Percentiles rank a stretch among this genome's conserved stretches.
phyloP scores from a whole-genome alignment of 1,284 basidiomycete genomes.

The Heliocybe sulcata region DNA sequence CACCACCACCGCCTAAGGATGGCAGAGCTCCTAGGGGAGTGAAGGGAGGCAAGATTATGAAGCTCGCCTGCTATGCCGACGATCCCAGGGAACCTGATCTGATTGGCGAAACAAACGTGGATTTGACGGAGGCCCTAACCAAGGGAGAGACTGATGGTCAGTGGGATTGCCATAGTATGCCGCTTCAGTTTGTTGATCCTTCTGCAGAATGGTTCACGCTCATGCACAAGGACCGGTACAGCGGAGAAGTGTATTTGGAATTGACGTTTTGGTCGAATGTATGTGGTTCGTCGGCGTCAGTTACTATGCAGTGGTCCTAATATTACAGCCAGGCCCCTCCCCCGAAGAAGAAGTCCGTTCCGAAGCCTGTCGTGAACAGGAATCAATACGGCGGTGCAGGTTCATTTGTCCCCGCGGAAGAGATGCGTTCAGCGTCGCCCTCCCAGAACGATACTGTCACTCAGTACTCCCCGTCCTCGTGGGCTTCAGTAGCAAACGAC shows the following conservation, averaged over 20 bases:
- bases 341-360: constrained; percentile 58
- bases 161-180: constrained; percentile 18
- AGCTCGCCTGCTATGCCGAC: constrained; percentile 88
- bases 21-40: constrained; percentile 46
- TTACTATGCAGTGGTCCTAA: constrained; percentile 1
- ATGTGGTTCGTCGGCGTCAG: constrained; percentile 24
- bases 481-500: constrained; percentile 29
- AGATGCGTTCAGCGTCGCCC: constrained; percentile 19
- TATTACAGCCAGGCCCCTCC: constrained; percentile 50
- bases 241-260: constrained; percentile 91
- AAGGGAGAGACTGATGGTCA: constrained; percentile 95
- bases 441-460: constrained; percentile 20
- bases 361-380: constrained; percentile 41
- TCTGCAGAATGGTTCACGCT: constrained; percentile 88
- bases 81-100: constrained; percentile 93
- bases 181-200: neutral
- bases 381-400: constrained; percentile 73
- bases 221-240: constrained; percentile 85
- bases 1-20: constrained; percentile 49
- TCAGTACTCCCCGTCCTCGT: constrained; percentile 25
- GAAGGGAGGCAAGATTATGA: constrained; percentile 73
- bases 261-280: constrained; percentile 96
- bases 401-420: constrained; percentile 55
- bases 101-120: constrained; percentile 87
- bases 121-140: constrained; percentile 85